Percentiles rank a stretch among this genome's conserved stretches.
These are phyloP conservation scores for Aspergillus ochraceus DNA, from an alignment of 2,329 filamentous ascomycete species.

Conservation along the genomic window DNA sequence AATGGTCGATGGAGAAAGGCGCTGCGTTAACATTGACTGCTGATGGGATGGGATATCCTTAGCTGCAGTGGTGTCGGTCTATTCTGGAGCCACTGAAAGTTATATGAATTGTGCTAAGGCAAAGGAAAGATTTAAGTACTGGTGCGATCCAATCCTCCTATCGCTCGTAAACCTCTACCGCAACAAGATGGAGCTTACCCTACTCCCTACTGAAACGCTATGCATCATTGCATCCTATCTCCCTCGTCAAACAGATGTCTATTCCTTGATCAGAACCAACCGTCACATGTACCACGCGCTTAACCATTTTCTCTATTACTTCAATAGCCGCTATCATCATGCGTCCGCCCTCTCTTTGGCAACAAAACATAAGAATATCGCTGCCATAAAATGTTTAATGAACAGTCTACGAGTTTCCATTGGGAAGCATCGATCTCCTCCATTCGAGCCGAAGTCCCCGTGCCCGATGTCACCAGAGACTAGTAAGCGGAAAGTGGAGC, in stretches of 20 bases:
- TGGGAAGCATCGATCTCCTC: neutral
- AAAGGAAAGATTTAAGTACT: no score
- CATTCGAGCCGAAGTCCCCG: neutral
- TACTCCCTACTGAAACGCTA: neutral
- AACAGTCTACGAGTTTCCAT: neutral
- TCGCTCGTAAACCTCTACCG: no score
- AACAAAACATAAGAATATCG: neutral
- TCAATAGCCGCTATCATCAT: neutral
- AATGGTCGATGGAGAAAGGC: no score
- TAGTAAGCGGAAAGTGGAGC: no score
- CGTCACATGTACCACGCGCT: neutral
- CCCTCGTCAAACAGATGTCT: neutral
- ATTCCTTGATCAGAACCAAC: neutral
- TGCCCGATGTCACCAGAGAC: fast-evolving
- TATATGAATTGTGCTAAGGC: no score
- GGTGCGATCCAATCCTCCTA: no score
- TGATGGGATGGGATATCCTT: no score
- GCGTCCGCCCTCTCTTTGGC: neutral
- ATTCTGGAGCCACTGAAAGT: no score
- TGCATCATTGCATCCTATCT: neutral
- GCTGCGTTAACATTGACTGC: no score
- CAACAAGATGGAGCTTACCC: neutral
- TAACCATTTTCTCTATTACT: neutral
- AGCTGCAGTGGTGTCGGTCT: no score
- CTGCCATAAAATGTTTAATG: neutral